Base-by-base conservation (phyloP, 208 protist species). In the Leishmania martiniquensis region DNA sequence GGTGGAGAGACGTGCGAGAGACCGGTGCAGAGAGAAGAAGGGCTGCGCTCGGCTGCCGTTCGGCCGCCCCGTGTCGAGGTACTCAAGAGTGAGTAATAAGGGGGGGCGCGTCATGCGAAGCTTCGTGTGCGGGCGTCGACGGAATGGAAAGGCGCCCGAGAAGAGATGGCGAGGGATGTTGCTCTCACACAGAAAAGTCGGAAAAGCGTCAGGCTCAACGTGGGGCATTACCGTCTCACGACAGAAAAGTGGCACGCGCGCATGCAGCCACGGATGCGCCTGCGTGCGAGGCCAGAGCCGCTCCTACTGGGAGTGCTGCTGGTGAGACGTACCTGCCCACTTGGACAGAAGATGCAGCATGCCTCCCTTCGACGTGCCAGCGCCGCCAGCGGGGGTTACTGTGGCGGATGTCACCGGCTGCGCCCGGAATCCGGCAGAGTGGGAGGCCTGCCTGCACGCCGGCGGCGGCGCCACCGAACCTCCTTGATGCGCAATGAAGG, bases 291-390 rank as follows among this genome's bases (percentile, higher is more conserved):
- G 5, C 4, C 12, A 32, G 12, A 34, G 44, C 47, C n/a, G 22
- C 37, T 10, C 9, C 39, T 52, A n/a, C 13, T 5, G 17, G 29
- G 37, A 55, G 13, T 34, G 45, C 60, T 74, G 44, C 39, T 57
- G 68, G 44, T 77, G 59, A 32, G 76, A 85, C 3, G 63, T 67
- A 39, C 67, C 73, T 4, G 52, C 57, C 85, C 85, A 89, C 59
- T 86, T 85, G 39, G 85, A 81, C n/a, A 89, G 34, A 63, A 89
- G 60, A 57, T 82, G 66, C 29, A 85, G 76, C 69, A 86, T 66
- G 39, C 72, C 71, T 0, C 65, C 59, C 22, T 65, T 78, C 22
- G 68, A n/a, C 13, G 62, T 51, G 67, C 47, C 49, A 22, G 7
- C 52, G 15, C 44, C 44, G 17, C 34, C 42, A 12, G 49, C 39